phyloP scores from a whole-genome alignment of 2,329 filamentous ascomycete genomes.

The Aplosporella prunicola region DNA sequence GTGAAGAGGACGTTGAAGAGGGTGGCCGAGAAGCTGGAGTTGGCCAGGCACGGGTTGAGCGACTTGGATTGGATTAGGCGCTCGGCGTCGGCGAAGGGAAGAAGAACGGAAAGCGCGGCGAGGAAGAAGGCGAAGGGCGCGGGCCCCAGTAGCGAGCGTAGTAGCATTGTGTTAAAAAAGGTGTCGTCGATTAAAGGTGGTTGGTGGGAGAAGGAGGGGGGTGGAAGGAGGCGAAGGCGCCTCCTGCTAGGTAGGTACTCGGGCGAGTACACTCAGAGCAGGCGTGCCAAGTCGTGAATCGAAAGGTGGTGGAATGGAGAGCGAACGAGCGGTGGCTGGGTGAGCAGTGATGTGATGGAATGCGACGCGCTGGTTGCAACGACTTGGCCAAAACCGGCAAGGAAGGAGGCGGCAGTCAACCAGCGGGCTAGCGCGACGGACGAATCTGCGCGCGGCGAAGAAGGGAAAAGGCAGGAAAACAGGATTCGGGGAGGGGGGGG shows the following conservation, averaged over 20 bases:
- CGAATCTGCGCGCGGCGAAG: no score
- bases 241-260: slow-evolving; percentile 7
- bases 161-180: slow-evolving; percentile 3
- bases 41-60: slow-evolving; percentile 72
- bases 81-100: slow-evolving; percentile 31
- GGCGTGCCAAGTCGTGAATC: slow-evolving; percentile 7
- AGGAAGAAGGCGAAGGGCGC: slow-evolving; percentile 4
- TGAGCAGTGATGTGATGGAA: no score
- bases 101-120: slow-evolving; percentile 9
- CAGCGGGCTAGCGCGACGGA: no score
- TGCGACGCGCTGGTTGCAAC: no score
- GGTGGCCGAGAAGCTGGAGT: slow-evolving; percentile 80
- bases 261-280: slow-evolving; percentile 9
- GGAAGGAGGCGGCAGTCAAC: not conserved
- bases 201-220: not conserved
- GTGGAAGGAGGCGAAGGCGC: slow-evolving; percentile 5
- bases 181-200: not conserved
- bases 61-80: slow-evolving; percentile 71
- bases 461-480: no score
- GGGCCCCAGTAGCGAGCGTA: not conserved
- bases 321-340: not conserved
- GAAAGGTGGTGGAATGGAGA: not conserved
- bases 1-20: slow-evolving; percentile 80
- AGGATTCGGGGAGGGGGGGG: no score
- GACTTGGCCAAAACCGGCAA: not conserved